Conservation (phyloP, 176 grass and related monocot species). For the Oryza longistaminata region DNA sequence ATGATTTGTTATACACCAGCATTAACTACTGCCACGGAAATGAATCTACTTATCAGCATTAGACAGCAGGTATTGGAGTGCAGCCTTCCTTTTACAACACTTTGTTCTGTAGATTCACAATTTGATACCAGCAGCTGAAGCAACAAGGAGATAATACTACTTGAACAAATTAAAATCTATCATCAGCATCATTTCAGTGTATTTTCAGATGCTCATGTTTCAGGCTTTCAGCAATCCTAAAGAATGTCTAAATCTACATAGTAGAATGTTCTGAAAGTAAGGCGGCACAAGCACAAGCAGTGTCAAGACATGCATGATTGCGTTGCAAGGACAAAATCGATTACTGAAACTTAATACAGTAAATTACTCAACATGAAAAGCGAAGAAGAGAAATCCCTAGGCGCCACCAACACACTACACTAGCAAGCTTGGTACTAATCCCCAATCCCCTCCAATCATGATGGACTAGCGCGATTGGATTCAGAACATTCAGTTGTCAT, state of each 20-base stretch:
- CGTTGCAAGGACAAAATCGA: background rate
- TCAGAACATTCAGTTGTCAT: constrained; percentile 74
- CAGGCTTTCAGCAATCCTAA: background rate
- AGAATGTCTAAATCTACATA: background rate
- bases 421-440: background rate
- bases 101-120: background rate
- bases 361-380: background rate
- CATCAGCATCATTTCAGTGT: background rate
- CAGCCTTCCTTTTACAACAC: background rate
- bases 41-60: background rate
- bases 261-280: background rate
- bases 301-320: background rate
- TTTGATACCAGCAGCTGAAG: background rate
- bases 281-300: background rate
- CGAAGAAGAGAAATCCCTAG: background rate
- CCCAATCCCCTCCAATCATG: background rate
- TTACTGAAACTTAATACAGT: background rate
- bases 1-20: background rate
- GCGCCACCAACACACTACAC: background rate
- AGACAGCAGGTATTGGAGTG: background rate
- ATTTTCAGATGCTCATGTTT: background rate
- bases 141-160: background rate
- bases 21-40: background rate
- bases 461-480: background rate
- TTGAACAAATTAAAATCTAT: background rate